Base-by-base conservation (phyloP, 371 early-diverging fungal genomes). In the Actinomortierella wolfii region DNA sequence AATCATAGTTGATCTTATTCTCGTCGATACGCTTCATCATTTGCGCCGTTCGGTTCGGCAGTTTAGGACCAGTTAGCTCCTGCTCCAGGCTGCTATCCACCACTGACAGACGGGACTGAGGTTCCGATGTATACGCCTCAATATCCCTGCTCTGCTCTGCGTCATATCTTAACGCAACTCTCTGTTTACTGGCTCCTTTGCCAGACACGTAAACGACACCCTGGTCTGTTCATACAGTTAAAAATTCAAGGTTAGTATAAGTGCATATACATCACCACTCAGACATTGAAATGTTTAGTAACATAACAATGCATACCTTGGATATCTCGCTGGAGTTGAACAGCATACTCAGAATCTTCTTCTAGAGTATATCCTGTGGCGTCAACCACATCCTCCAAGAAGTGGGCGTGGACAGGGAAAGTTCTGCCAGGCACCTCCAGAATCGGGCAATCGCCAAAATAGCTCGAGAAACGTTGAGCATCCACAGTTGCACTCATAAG, bases 401-500 rank as follows among this genome's bases (percentile, higher is more conserved):
- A 94, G 17, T 81, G 67, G 8, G 82, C 83, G 41, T 79, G 77
- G 1, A 97, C 95, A 9, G 93, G 94, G 74, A 85, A 94, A 0
- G 89, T 90, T 55, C 90, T 79, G 20, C 95, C 94, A 11, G 93
- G 90, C 9, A 96, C 89, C 26, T 83, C 73, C 0, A 96, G 62
- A 1, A 89, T 83, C 52, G 91, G 86, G 28, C 89, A 80, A 43
- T 67, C 57, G 2, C 65, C 79, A 73, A 94, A 95, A 70, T 92
- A 94, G 6, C 61, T 52, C 1, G 84, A 77, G 50, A 95, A 90
- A 11, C 83, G 66, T 15, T 79, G 59, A 1, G 88, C 80, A 44
- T 95, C 88, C 0, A 92, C 80, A 0, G 94, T 94, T 0, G 95
- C 95, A 68, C 92, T 92, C 94, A 94, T 94, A 42, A 95, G 62